Evolutionary conservation across 495 filamentous ascomycete species (phyloP), one percentile per base, ranked within the genome.

Genomic region (Annulohypoxylon bovei): DNA sequence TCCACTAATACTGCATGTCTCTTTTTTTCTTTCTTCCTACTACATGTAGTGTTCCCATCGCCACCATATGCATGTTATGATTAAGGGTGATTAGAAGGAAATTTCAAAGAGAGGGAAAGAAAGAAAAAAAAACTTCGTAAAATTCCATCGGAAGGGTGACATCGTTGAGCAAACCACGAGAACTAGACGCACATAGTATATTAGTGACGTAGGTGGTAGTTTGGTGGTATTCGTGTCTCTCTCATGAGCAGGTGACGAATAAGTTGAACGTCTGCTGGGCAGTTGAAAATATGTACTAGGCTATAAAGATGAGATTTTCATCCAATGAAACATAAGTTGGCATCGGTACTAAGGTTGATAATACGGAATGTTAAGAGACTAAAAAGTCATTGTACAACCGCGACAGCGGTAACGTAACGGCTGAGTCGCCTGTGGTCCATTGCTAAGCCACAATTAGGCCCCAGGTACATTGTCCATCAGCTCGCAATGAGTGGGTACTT

Each of bases 361-460:
- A 61, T 61, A 50, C 22, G 33, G 32, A 49, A n/a, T 35, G 30
- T 56, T 27, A 39, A 8, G 30, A 23, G 53, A 14, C n/a, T 46
- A 22, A 18, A 47, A 25, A 23, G 44, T 22, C 20, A 11, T 37
- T 9, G 33, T 11, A 11, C 33, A 37, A 20, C 9, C 20, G 33
- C 27, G 27, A 33, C 49, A 53, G 56, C 63, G 27, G 68, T 67
- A 67, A 67, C 37, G 59, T 57, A 64, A 72, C 59, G 44, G 59
- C 63, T 67, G 64, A 72, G 53, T 67, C 40, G 57, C 68, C 57
- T 57, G 37, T 57, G 49, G 11, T 50, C 6, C 20, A 42, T 58
- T 39, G 64, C 69, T 67, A 67, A 72, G 69, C 69, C 69, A 72
- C 69, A 72, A 16, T 27, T 42, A 35, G 32, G 39, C 39, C 65